Percentiles rank a stretch among this genome's conserved stretches.
Evolutionary conservation across 2,329 filamentous ascomycete species (phyloP).

Genomic region (Dactylellina haptotyla): DNA sequence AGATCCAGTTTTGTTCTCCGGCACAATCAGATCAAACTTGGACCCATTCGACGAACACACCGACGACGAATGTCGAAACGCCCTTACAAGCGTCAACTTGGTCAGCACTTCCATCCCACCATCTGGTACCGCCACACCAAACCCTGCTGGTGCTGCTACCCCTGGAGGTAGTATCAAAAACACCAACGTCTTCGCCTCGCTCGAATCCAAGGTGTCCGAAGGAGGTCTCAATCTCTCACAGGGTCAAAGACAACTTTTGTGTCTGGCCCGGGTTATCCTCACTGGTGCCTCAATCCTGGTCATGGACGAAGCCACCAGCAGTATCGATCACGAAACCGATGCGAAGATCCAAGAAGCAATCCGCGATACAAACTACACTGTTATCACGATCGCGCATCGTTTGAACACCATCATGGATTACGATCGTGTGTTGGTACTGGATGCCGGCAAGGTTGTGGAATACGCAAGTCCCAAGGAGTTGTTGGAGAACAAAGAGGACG

Average conservation of each 20-base stretch:
- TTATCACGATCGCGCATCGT: constrained; percentile 79
- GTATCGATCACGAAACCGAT: constrained; percentile 81
- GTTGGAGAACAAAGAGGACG: constrained; percentile 62
- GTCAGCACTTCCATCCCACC: constrained; percentile 64
- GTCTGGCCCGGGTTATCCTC: constrained; percentile 77
- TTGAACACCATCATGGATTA: constrained; percentile 81
- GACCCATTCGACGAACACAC: constrained; percentile 78
- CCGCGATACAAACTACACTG: constrained; percentile 72
- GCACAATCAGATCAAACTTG: constrained; percentile 78
- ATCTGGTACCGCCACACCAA: constrained; percentile 58
- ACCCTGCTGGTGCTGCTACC: constrained; percentile 56
- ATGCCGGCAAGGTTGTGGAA: constrained; percentile 74
- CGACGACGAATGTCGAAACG: constrained; percentile 75
- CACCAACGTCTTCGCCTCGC: constrained; percentile 72
- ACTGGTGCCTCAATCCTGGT: constrained; percentile 79
- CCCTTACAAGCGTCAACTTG: constrained; percentile 76
- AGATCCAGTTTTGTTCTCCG: constrained; percentile 83
- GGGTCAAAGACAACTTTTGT: constrained; percentile 79
- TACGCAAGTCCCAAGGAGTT: constrained; percentile 73
- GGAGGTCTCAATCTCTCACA: constrained; percentile 79
- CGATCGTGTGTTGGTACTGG: constrained; percentile 76
- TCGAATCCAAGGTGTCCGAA: constrained; percentile 74
- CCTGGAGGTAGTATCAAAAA: constrained; percentile 63
- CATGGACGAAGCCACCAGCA: constrained; percentile 80
- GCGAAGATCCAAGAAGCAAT: constrained; percentile 77